Percentiles rank a stretch among this genome's conserved stretches.
Evolutionary conservation across 495 filamentous ascomycete species (phyloP).

Genomic region (Lasiosphaeria hispida): DNA sequence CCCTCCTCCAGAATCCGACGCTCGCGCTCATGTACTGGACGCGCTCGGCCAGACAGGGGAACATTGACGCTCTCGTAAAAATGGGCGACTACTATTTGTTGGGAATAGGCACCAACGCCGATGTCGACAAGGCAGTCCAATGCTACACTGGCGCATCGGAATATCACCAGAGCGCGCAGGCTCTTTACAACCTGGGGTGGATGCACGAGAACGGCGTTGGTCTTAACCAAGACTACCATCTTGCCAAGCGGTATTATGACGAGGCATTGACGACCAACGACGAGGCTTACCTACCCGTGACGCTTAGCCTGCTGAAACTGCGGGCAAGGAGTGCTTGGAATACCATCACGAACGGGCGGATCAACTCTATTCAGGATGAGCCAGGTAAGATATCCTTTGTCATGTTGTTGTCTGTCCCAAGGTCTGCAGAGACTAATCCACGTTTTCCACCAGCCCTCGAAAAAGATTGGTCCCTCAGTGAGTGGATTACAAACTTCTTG

Average conservation of each 20-base stretch:
- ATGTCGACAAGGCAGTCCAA: conserved; percentile 83
- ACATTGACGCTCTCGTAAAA: conserved; percentile 92
- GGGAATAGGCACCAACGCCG: conserved; percentile 70
- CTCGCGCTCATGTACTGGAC: conserved; percentile 96
- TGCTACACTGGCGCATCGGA: conserved; percentile 94
- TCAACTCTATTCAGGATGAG: conserved; percentile 88
- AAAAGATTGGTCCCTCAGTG: conserved; percentile 70
- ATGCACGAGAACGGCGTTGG: conserved; percentile 98
- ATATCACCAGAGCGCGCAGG: conserved; percentile 85
- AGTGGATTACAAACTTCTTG: conserved; percentile 83
- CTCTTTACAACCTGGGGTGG: conserved; percentile 96
- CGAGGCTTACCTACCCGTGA: conserved; percentile 93
- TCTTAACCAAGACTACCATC: conserved; percentile 91
- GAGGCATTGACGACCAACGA: conserved; percentile 83
- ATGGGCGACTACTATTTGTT: conserved; percentile 96
- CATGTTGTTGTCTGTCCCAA: neutral
- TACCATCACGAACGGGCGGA: conserved; percentile 77
- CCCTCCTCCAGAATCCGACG: conserved; percentile 64
- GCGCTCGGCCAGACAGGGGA: conserved; percentile 86
- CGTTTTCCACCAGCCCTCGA: conserved; percentile 47
- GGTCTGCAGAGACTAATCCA: conserved; percentile 6
- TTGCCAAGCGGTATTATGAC: conserved; percentile 96
- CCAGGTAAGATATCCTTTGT: conserved; percentile 58
- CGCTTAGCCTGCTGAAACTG: conserved; percentile 82
- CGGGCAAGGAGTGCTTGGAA: conserved; percentile 89